These are phyloP conservation scores for Drosera capensis DNA, from an alignment of 148 eudicot species.

Conservation along the genomic window DNA sequence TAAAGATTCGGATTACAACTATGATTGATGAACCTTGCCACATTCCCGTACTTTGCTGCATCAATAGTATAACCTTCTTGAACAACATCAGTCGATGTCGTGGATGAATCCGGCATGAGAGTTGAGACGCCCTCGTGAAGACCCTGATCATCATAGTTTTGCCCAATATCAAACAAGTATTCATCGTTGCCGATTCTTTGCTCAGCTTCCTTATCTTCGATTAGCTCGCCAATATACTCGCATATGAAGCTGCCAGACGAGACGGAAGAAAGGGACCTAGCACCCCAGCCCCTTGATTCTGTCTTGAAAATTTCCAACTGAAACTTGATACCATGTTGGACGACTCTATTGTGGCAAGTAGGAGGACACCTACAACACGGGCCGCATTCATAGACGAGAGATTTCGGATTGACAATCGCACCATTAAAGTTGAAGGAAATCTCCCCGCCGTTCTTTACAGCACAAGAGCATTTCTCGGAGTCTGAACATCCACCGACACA, in stretches of 20 bases:
- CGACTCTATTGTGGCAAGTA: slow-evolving; percentile 67
- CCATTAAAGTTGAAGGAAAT: slow-evolving; percentile 71
- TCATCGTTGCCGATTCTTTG: slow-evolving; percentile 50
- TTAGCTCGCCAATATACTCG: slow-evolving; percentile 80
- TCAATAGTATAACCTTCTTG: slow-evolving; percentile 73
- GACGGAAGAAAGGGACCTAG: slow-evolving; percentile 52
- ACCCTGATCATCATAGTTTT: slow-evolving; percentile 41
- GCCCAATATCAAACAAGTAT: slow-evolving; percentile 78
- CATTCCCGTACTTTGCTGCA: slow-evolving; percentile 56
- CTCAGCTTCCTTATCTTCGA: slow-evolving; percentile 82
- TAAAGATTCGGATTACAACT: slow-evolving; percentile 89
- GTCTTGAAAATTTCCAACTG: slow-evolving; percentile 91
- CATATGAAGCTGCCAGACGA: slow-evolving; percentile 87
- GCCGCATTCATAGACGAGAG: slow-evolving; percentile 83
- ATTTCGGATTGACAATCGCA: slow-evolving; percentile 66
- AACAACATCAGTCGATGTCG: slow-evolving; percentile 9
- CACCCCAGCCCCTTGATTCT: slow-evolving; percentile 78
- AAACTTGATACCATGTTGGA: slow-evolving; percentile 56
- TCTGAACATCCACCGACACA: slow-evolving; percentile 54
- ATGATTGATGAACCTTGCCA: slow-evolving; percentile 85
- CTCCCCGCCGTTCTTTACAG: slow-evolving; percentile 54
- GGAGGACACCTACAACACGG: slow-evolving; percentile 74
- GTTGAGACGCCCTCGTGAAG: slow-evolving; percentile 17
- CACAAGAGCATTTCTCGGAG: slow-evolving; percentile 52
- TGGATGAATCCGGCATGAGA: slow-evolving; percentile 16